These are phyloP conservation scores for Pseudevernia furfuracea DNA, from an alignment of 495 filamentous ascomycete species.

Conservation along the genomic window DNA sequence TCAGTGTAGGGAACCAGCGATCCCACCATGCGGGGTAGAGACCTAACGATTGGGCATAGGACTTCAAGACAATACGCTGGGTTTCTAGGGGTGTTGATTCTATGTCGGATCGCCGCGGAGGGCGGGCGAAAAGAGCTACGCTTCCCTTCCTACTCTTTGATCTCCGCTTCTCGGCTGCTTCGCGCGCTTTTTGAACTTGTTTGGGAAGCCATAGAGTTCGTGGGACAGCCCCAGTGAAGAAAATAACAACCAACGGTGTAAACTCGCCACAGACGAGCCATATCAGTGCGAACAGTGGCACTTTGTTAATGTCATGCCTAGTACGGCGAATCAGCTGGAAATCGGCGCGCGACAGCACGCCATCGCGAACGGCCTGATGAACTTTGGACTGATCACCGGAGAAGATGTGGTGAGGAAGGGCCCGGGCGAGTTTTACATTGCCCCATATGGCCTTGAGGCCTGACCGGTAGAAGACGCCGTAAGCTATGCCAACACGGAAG, in stretches of 20 bases:
- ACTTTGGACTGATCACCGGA: conserved; percentile 31
- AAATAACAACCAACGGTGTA: conserved; percentile 64
- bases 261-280: conserved; percentile 76
- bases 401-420: conserved; percentile 32
- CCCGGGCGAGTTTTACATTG: conserved; percentile 43
- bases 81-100: background rate
- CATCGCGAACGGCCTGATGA: conserved; percentile 28
- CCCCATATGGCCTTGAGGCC: conserved; percentile 61
- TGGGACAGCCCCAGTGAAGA: conserved; percentile 63
- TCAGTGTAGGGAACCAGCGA: conserved; percentile 9
- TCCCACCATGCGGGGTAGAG: conserved; percentile 44
- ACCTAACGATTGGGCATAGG: conserved; percentile 32
- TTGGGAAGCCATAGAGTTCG: conserved; percentile 70
- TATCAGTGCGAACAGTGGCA: conserved; percentile 67
- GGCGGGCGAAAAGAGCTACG: background rate
- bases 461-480: conserved; percentile 74
- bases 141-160: background rate
- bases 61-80: conserved; percentile 28
- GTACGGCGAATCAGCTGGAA: conserved; percentile 61
- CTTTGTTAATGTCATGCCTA: conserved; percentile 58
- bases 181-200: conserved; percentile 55
- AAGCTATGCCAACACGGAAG: conserved; percentile 39
- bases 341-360: conserved; percentile 47
- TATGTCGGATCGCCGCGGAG: background rate
- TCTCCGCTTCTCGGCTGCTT: conserved; percentile 41